These are phyloP conservation scores for Scutellaria galericulata DNA, from an alignment of 257 asterid species.

Conservation along the genomic window DNA sequence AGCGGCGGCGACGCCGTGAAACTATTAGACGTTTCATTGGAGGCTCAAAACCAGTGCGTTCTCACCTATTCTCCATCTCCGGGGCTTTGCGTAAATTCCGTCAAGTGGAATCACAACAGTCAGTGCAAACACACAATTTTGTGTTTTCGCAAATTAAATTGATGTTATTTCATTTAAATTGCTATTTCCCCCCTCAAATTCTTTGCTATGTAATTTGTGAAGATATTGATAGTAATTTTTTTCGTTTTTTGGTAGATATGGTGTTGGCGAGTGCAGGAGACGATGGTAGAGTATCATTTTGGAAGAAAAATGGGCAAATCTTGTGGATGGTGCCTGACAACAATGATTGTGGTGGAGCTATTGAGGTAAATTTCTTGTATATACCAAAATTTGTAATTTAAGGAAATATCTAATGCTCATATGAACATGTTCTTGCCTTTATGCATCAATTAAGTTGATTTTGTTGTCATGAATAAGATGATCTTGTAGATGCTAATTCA, in stretches of 20 bases:
- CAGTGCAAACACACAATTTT: constrained; percentile 32
- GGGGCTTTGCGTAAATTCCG: constrained; percentile 67
- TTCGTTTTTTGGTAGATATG: constrained; percentile 56
- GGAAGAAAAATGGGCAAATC: constrained; percentile 79
- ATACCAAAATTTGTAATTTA: neutral
- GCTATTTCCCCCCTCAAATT: neutral
- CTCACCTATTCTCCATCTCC: constrained; percentile 76
- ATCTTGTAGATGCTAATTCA: neutral
- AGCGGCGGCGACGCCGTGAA: constrained; percentile 91
- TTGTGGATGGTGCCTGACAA: constrained; percentile 76
- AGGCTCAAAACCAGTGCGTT: constrained; percentile 76
- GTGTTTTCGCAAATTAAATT: constrained; percentile 15
- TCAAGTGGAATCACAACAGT: constrained; percentile 99
- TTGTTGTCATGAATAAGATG: constrained; percentile 8
- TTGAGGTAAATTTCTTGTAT: constrained; percentile 59
- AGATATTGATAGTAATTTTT: neutral
- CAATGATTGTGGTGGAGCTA: constrained; percentile 54
- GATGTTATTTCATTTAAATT: neutral
- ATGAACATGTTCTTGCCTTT: neutral
- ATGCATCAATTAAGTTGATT: constrained; percentile 15
- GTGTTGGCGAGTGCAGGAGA: constrained; percentile 95
- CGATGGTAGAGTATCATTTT: constrained; percentile 72
- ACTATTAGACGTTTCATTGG: constrained; percentile 75
- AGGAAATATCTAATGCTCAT: neutral
- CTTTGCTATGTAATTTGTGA: neutral